A percentile compares a stretch with the other conserved stretches of the same genome.
phyloP scores from a whole-genome alignment of 2,329 filamentous ascomycete genomes.

The Incumbomyces lentus region DNA sequence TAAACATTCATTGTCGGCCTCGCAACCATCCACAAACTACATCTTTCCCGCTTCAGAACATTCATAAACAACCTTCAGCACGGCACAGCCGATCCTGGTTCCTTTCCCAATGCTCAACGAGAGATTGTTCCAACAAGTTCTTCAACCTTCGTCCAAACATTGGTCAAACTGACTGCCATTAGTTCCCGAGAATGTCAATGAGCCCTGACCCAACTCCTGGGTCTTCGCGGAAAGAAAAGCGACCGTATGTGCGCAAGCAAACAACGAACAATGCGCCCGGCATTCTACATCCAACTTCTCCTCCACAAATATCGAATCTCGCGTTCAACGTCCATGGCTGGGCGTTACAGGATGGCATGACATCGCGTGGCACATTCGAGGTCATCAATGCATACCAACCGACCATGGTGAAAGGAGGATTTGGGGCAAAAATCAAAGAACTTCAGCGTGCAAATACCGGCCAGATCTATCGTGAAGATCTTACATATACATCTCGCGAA shows the following conservation, averaged over 20 bases:
- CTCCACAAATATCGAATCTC: conserved; percentile 3
- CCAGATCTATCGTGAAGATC: conserved; percentile 2
- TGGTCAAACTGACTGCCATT: no score
- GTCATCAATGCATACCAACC: conserved; percentile 7
- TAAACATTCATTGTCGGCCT: no score
- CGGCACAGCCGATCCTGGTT: no score
- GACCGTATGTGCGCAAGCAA: conserved; percentile 2
- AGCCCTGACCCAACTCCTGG: no score
- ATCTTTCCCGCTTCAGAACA: no score
- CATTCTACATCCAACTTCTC: conserved; percentile 1
- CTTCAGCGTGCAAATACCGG: not conserved
- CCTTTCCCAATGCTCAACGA: no score
- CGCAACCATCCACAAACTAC: no score
- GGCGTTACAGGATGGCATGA: conserved; percentile 4
- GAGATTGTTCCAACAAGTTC: no score
- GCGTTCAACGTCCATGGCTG: conserved; percentile 8
- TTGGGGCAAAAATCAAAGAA: conserved; percentile 2
- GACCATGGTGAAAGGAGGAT: conserved; percentile 7
- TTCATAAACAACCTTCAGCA: no score
- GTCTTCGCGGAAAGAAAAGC: not conserved
- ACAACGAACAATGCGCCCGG: conserved; percentile 4
- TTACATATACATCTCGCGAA: conserved; percentile 3
- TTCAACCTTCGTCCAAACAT: no score
- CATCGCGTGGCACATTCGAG: not conserved
- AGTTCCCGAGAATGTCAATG: no score